These are phyloP conservation scores for Anthostomella pinea DNA, from an alignment of 2,329 filamentous ascomycete species.

Conservation along the genomic window DNA sequence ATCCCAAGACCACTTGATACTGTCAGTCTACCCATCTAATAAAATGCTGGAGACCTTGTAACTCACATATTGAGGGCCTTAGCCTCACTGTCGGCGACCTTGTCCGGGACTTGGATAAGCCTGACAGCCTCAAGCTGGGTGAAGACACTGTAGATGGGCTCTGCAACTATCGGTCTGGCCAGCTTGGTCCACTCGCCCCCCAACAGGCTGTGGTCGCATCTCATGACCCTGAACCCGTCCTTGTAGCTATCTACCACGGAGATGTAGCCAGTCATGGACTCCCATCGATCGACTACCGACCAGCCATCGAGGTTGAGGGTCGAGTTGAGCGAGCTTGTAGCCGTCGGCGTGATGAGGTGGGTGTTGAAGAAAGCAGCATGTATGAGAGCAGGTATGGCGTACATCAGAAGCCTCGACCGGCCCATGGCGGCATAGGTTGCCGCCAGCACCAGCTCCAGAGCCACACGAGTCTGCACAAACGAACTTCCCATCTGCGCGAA, in stretches of 20 bases:
- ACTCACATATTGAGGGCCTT: conserved; percentile 82
- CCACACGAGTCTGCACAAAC: conserved; percentile 66
- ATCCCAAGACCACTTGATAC: conserved; percentile 76
- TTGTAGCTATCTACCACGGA: conserved; percentile 78
- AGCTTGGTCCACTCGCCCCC: conserved; percentile 82
- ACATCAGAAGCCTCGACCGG: conserved; percentile 65
- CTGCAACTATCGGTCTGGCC: conserved; percentile 57
- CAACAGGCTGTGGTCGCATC: conserved; percentile 90
- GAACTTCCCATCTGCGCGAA: conserved; percentile 56
- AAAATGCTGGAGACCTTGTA: too few relatives aligned
- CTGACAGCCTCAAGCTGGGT: conserved; percentile 90
- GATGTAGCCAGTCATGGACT: conserved; percentile 88
- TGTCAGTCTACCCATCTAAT: too few relatives aligned
- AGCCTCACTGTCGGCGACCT: conserved; percentile 60
- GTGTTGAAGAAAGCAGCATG: conserved; percentile 71
- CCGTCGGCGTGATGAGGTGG: conserved; percentile 63
- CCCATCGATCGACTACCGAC: conserved; percentile 73
- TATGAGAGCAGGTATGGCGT: conserved; percentile 68
- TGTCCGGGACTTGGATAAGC: conserved; percentile 62
- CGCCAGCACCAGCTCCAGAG: conserved; percentile 67
- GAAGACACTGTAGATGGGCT: conserved; percentile 96
- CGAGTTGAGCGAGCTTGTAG: conserved; percentile 61
- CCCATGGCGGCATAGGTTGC: conserved; percentile 62
- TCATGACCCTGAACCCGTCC: conserved; percentile 73
- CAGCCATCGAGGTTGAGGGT: conserved; percentile 66